A percentile compares a stretch with the other conserved stretches of the same genome.
Evolutionary conservation across 1,139 yeast species (phyloP).

Genomic region (Suhomyces terraborum): DNA sequence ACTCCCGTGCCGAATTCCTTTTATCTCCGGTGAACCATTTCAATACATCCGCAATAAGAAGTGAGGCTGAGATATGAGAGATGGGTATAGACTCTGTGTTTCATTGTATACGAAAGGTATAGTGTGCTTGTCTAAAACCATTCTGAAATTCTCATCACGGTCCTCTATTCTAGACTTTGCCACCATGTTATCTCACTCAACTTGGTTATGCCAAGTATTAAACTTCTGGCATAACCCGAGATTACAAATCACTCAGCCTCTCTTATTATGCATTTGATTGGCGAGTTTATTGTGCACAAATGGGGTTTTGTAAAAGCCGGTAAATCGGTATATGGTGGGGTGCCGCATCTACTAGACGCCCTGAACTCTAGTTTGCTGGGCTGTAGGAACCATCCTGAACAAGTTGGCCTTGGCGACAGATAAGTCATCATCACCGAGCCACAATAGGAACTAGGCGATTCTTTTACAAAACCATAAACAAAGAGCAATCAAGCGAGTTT

Average conservation of each 20-base stretch:
- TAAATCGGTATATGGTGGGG: neutral
- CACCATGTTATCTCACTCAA: neutral
- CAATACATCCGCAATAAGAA: neutral
- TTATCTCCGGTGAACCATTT: neutral
- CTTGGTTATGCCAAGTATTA: neutral
- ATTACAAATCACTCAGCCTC: conserved; percentile 1
- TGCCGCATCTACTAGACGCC: neutral
- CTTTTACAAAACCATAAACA: too few species aligned
- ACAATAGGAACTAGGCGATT: too few species aligned
- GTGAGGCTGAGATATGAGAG: neutral
- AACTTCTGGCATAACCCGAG: neutral
- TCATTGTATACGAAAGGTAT: too few species aligned
- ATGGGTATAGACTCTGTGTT: too few species aligned
- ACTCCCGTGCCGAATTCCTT: conserved; percentile 1
- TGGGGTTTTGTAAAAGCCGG: neutral
- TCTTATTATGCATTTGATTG: neutral
- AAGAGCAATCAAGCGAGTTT: too few species aligned
- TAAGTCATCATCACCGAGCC: too few species aligned
- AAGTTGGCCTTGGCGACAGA: too few species aligned
- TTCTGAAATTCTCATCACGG: neutral
- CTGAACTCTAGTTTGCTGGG: too few species aligned
- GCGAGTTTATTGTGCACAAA: neutral
- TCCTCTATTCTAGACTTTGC: neutral
- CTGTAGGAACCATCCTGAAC: too few species aligned
- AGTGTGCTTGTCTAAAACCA: too few species aligned